A percentile compares a stretch with the other conserved stretches of the same genome.
These are phyloP conservation scores for Pleurozium schreberi DNA, from an alignment of 225 moss, liverwort and hornwort species.

Conservation along the genomic window DNA sequence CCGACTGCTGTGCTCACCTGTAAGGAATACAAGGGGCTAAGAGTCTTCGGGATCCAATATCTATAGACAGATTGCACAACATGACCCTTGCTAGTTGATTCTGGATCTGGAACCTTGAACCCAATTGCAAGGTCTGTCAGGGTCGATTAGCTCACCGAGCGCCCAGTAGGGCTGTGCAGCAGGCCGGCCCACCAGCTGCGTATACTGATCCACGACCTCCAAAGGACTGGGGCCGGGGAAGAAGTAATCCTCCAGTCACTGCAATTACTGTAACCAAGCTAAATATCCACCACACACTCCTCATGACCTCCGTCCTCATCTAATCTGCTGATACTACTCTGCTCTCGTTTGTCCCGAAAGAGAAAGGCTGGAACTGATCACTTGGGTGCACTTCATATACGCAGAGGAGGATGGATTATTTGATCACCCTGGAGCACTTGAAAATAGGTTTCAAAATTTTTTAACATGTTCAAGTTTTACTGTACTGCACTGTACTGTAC, in stretches of 20 bases:
- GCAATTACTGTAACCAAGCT: neutral
- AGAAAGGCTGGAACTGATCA: neutral
- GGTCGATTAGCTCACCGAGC: conserved; percentile 28
- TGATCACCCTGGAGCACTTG: neutral
- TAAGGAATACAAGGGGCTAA: neutral
- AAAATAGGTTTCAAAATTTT: neutral
- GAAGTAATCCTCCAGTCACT: conserved; percentile 20
- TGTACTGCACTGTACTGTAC: neutral
- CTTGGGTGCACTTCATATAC: too few species aligned
- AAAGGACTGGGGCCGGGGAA: conserved; percentile 60
- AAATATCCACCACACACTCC: neutral
- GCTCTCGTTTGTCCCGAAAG: too few species aligned
- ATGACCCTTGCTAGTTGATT: neutral
- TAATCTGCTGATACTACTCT: neutral
- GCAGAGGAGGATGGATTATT: neutral
- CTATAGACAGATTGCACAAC: neutral
- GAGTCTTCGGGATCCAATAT: neutral
- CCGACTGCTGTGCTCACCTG: neutral
- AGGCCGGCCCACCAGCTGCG: conserved; percentile 63
- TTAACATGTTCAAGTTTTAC: neutral
- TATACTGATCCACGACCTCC: conserved; percentile 68
- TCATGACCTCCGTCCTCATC: neutral
- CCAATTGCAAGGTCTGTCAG: neutral
- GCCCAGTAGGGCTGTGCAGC: conserved; percentile 89
- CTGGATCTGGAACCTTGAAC: neutral